Percentiles rank a stretch among this genome's conserved stretches.
Evolutionary conservation across 305 asterid genomes (phyloP).

Genomic region (Nicotiana rustica): DNA sequence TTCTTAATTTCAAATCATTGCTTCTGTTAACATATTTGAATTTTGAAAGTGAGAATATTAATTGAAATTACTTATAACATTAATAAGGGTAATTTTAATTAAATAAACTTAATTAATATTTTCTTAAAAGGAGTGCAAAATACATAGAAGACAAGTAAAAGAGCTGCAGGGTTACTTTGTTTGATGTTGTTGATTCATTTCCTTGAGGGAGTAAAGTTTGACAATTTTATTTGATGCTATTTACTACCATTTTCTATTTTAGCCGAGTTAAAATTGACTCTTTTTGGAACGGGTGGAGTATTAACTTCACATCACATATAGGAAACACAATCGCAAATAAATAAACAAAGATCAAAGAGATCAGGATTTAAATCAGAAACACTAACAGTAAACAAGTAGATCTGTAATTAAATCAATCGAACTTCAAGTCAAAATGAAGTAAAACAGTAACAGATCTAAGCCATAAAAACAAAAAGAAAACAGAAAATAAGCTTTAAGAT

Average conservation of each 20-base stretch:
- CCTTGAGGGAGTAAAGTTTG: no score
- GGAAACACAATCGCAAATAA: neutral
- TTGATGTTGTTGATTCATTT: no score
- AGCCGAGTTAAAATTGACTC: neutral
- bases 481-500: neutral
- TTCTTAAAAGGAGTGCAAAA: neutral
- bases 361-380: neutral
- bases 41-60: no score
- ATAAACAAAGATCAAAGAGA: neutral
- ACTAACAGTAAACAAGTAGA: conserved; percentile 8
- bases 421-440: neutral
- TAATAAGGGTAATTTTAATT: no score
- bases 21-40: no score
- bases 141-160: no score
- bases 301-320: neutral
- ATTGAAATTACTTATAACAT: no score
- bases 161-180: no score
- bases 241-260: neutral
- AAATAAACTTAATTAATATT: neutral
- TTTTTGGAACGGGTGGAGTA: neutral
- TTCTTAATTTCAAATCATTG: no score
- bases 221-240: neutral
- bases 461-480: neutral
- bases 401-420: neutral
- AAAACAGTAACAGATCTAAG: neutral